Percentiles rank a stretch among this genome's conserved stretches.
phyloP scores from a whole-genome alignment of 73 alveolate species.

The Tetrahymena thermophila region DNA sequence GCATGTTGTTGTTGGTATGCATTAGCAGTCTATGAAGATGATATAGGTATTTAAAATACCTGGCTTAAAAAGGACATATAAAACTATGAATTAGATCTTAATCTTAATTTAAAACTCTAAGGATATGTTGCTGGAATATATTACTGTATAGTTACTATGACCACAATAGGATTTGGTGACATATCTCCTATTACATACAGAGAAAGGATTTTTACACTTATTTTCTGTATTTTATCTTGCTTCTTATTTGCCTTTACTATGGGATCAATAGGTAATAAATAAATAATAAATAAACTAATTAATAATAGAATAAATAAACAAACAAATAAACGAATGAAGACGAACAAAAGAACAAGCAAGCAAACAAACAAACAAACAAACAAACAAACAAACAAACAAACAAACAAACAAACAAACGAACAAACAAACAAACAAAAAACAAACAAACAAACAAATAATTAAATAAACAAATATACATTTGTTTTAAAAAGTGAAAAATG shows the following conservation, averaged over 20 bases:
- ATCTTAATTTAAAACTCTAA: background rate
- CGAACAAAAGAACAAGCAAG: too few relatives aligned
- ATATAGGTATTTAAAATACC: background rate
- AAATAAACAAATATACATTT: too few relatives aligned
- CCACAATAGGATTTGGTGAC: constrained; percentile 74
- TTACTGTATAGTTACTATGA: constrained; percentile 59
- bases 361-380: too few relatives aligned
- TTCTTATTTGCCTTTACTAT: constrained; percentile 16
- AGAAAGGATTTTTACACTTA: constrained; percentile 47
- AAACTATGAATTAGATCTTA: background rate
- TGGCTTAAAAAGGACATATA: background rate
- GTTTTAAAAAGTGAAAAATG: too few relatives aligned
- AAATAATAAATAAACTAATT: too few relatives aligned
- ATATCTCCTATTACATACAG: constrained; percentile 29
- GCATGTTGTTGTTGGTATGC: background rate
- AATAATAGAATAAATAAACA: too few relatives aligned
- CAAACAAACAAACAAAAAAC: too few relatives aligned
- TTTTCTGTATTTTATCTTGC: constrained; percentile 33
- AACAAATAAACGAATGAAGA: too few relatives aligned
- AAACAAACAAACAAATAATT: too few relatives aligned
- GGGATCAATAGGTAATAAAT: constrained; percentile 1
- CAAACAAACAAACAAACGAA: too few relatives aligned
- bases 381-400: too few relatives aligned
- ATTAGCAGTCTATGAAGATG: background rate
- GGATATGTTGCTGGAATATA: constrained; percentile 52